Base-by-base conservation (phyloP, 1,284 basidiomycete genomes). In the Cryptococcus sp. region DNA sequence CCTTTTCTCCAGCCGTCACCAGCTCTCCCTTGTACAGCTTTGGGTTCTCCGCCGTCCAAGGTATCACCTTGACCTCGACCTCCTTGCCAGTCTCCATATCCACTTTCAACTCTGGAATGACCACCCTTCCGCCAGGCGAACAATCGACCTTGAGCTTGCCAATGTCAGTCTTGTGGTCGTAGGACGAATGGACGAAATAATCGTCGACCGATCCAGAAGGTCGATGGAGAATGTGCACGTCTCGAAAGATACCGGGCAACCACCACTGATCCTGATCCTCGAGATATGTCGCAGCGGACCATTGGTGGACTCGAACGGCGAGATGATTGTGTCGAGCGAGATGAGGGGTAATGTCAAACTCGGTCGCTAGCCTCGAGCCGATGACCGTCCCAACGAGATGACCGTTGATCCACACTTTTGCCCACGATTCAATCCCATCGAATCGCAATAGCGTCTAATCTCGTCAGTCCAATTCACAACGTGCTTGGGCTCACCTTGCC, bases 201-300 rank as follows among this genome's bases (percentile, higher is more conserved):
- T 62, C 59, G 10, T 21, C 16, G 2, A 62, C 49, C 1, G 31
- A 41, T 5, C 28, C 38, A 2, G 21, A 33, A 5, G 59, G 59
- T 11, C 59, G 59, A 43, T 57, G 48, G 14, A 59, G 41, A 9
- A 62, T 33, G 2, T 49, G 48, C 11, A 62, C 58, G 25, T 59
- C 56, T 5, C 59, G 54, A 51, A 59, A 62, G 42, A 61, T 59
- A 12, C 58, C 58, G 0, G 59, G 58, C 16, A 62, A 47, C 52
- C 53, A 62, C 59, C 59, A 62, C 50, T 62, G 55, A 47, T 62
- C 59, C 41, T 62, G 59, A 47, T 59, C 58, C 50, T 62, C 59
- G 34, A 57, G 35, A 26, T 59, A 62, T 12, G 33, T 45, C 5
- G 26, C 54, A 0, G 57, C 49, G 1, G 45, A 47, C 59, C 59